Conservation (phyloP, 495 filamentous ascomycete species). For the Cairneyella variabilis region DNA sequence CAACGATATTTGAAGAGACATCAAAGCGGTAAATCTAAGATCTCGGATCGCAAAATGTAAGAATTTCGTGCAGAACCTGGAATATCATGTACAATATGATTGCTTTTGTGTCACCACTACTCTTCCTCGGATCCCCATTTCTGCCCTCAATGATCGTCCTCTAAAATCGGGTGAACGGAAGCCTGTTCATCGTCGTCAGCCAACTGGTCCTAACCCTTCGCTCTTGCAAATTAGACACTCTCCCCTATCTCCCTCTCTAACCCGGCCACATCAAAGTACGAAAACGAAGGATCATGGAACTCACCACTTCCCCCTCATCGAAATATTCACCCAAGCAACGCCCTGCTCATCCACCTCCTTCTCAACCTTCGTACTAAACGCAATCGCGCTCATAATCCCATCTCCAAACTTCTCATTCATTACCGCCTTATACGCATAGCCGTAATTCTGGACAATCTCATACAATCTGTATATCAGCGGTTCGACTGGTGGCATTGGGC, state of each 20-base stretch:
- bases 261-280: background rate
- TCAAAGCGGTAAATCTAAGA: too few relatives aligned
- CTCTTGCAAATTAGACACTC: background rate
- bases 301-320: slow-evolving; percentile 90
- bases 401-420: slow-evolving; percentile 99
- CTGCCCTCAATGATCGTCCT: too few relatives aligned
- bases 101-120: too few relatives aligned
- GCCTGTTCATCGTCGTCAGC: background rate
- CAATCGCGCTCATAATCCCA: slow-evolving; percentile 97
- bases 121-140: too few relatives aligned
- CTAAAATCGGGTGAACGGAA: background rate
- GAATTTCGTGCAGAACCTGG: background rate
- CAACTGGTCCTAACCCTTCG: background rate
- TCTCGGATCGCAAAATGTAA: background rate
- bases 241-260: too few relatives aligned
- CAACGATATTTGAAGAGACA: too few relatives aligned
- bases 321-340: slow-evolving; percentile 84
- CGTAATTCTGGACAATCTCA: slow-evolving; percentile 98
- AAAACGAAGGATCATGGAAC: slow-evolving; percentile 27
- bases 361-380: slow-evolving; percentile 89
- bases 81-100: background rate
- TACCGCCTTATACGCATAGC: slow-evolving; percentile 93
- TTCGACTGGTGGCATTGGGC: slow-evolving; percentile 93
- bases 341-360: slow-evolving; percentile 90
- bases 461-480: slow-evolving; percentile 92